Percentiles rank a stretch among this genome's conserved stretches.
These are phyloP conservation scores for Cordyceps fumosorosea DNA, from an alignment of 2,329 filamentous ascomycete species.

Conservation along the genomic window DNA sequence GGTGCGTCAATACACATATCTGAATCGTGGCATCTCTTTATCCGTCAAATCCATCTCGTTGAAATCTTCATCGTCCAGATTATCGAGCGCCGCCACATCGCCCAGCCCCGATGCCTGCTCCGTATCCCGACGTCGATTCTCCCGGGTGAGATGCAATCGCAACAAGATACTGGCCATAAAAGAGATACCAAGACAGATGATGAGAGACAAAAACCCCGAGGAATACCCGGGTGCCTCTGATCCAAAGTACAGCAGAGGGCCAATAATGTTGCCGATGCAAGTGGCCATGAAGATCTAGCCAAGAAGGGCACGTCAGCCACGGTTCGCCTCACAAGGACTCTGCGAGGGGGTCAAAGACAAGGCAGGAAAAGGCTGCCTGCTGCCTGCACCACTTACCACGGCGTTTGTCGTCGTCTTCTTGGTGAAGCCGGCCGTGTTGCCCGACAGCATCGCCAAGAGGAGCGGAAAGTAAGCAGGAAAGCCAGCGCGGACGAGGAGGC, in stretches of 20 bases:
- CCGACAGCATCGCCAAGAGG: conserved; percentile 46
- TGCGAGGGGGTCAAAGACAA: no score
- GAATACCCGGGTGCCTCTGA: conserved; percentile 51
- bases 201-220: conserved; percentile 44
- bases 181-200: conserved; percentile 51
- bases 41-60: conserved; percentile 41
- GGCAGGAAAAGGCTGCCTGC: no score
- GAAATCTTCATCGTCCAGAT: background rate
- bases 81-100: background rate
- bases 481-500: no score
- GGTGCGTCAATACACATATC: conserved; percentile 32
- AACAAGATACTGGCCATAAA: conserved; percentile 37
- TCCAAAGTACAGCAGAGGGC: conserved; percentile 54
- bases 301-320: no score
- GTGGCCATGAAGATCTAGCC: conserved; percentile 47
- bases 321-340: no score
- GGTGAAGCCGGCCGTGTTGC: conserved; percentile 53
- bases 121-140: conserved; percentile 48
- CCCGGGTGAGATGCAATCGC: conserved; percentile 40
- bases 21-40: conserved; percentile 45
- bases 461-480: conserved; percentile 23
- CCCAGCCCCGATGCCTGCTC: background rate
- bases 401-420: conserved; percentile 52
- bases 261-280: conserved; percentile 54
- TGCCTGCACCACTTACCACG: conserved; percentile 28